Conservation (phyloP, 805 yeast genomes). For the Yarrowia divulgata region DNA sequence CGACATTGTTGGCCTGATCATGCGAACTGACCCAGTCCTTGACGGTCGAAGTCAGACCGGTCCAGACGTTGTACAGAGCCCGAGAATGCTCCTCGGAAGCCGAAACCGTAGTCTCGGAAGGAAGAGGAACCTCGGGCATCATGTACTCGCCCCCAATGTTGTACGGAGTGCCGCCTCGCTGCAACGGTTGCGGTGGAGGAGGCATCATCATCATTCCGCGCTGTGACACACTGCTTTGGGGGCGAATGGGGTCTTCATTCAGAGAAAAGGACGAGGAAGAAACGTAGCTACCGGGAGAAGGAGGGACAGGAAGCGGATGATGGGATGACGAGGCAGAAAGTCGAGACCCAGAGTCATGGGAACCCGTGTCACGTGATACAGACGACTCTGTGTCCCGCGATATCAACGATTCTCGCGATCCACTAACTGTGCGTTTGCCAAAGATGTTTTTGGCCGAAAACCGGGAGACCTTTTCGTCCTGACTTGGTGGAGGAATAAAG, state of each 20-base stretch:
- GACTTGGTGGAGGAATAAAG: slow-evolving; percentile 23
- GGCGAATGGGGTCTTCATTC: slow-evolving; percentile 17
- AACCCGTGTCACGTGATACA: not conserved
- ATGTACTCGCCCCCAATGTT: slow-evolving; percentile 4
- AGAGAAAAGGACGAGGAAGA: slow-evolving; percentile 5
- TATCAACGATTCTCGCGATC: slow-evolving; percentile 8
- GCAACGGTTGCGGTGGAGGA: not conserved
- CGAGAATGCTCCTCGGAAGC: slow-evolving; percentile 32
- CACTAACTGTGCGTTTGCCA: slow-evolving; percentile 1
- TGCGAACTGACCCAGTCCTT: slow-evolving; percentile 29
- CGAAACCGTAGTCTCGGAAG: slow-evolving; percentile 1
- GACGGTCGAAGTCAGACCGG: slow-evolving; percentile 19
- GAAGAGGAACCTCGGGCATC: slow-evolving; percentile 7
- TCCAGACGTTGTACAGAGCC: slow-evolving; percentile 31
- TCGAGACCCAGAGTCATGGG: not conserved
- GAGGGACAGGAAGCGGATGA: slow-evolving; percentile 18
- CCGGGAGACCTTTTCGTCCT: slow-evolving; percentile 27
- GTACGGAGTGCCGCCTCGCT: not conserved
- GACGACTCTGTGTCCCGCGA: not conserved
- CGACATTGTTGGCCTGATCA: not conserved
- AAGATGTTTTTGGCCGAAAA: slow-evolving; percentile 28
- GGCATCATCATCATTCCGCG: slow-evolving; percentile 5
- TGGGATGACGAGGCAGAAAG: not conserved
- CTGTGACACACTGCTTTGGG: slow-evolving; percentile 27
- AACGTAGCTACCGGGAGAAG: slow-evolving; percentile 16